phyloP scores from a whole-genome alignment of 441 rosid genomes.

The Macaranga tanarius region DNA sequence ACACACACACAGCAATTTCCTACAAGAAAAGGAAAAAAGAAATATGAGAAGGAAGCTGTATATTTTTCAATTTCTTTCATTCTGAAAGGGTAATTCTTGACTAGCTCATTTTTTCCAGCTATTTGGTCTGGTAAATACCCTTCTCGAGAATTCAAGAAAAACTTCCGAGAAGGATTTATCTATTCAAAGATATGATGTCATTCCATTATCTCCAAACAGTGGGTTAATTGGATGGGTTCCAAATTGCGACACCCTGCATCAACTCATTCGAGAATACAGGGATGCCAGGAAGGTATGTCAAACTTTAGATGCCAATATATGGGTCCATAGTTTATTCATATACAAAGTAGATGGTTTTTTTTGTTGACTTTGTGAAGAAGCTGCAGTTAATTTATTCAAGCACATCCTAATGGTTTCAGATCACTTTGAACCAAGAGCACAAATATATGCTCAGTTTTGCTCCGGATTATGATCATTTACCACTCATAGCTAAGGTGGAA shows the following conservation, averaged over 20 bases:
- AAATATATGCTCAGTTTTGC: slow-evolving; percentile 90
- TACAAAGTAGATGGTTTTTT: background rate
- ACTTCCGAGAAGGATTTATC: slow-evolving; percentile 92
- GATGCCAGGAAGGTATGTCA: slow-evolving; percentile 87
- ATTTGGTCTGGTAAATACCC: slow-evolving; percentile 95
- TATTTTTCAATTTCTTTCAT: background rate
- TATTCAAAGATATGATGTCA: slow-evolving; percentile 87
- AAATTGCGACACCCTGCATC: slow-evolving; percentile 93
- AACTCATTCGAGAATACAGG: slow-evolving; percentile 90
- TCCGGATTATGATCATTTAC: slow-evolving; percentile 94
- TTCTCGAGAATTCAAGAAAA: slow-evolving; percentile 88
- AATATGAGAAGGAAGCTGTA: too few relatives aligned
- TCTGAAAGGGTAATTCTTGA: slow-evolving; percentile 7
- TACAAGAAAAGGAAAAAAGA: too few relatives aligned
- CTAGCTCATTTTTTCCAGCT: slow-evolving; percentile 60
- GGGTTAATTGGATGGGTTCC: slow-evolving; percentile 99
- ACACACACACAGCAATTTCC: background rate
- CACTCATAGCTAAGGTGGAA: slow-evolving; percentile 93
- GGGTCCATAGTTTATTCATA: background rate
- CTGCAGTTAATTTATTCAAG: slow-evolving; percentile 3
- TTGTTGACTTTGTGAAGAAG: slow-evolving; percentile 7
- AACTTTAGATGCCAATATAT: slow-evolving; percentile 1
- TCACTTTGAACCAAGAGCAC: slow-evolving; percentile 90
- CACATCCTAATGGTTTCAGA: slow-evolving; percentile 50
- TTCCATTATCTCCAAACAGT: slow-evolving; percentile 96